Conservation (phyloP, 768 basidiomycete species). For the Calocera viscosa region DNA sequence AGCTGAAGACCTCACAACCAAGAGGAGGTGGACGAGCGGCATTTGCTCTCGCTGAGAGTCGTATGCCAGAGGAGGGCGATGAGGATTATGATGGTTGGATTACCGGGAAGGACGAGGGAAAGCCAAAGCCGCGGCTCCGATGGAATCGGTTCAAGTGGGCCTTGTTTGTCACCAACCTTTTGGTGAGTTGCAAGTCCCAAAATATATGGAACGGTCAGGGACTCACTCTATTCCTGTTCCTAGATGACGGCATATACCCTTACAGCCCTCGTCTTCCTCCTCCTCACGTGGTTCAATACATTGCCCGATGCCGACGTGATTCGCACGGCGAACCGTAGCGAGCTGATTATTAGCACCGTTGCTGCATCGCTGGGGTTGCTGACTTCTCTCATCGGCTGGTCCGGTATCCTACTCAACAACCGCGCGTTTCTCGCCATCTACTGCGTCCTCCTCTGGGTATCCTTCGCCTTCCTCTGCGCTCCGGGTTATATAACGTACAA, state of each 20-base stretch:
- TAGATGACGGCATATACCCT: slow-evolving; percentile 52
- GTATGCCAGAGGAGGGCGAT: slow-evolving; percentile 42
- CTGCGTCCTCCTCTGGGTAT: slow-evolving; percentile 58
- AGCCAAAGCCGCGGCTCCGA: slow-evolving; percentile 35
- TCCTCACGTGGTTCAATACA: slow-evolving; percentile 68
- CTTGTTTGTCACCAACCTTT: slow-evolving; percentile 50
- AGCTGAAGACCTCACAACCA: slow-evolving; percentile 37
- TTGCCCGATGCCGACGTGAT: slow-evolving; percentile 58
- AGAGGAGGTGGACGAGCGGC: slow-evolving; percentile 62
- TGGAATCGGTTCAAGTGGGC: slow-evolving; percentile 85
- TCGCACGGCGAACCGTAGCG: slow-evolving; percentile 52
- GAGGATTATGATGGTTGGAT: slow-evolving; percentile 42
- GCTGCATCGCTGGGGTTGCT: slow-evolving; percentile 47
- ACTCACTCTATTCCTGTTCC: neutral
- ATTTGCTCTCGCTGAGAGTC: slow-evolving; percentile 39
- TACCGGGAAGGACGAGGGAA: slow-evolving; percentile 25
- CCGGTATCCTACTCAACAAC: slow-evolving; percentile 73
- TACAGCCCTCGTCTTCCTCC: slow-evolving; percentile 46
- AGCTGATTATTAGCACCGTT: slow-evolving; percentile 59
- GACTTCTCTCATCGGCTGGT: slow-evolving; percentile 61
- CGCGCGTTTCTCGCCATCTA: slow-evolving; percentile 69
- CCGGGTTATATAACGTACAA: slow-evolving; percentile 76
- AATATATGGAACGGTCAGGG: neutral
- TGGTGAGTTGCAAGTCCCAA: slow-evolving; percentile 30
- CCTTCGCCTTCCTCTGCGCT: slow-evolving; percentile 53